Conservation (phyloP, 73 alveolate genomes). For the Paramecium primaurelia region DNA sequence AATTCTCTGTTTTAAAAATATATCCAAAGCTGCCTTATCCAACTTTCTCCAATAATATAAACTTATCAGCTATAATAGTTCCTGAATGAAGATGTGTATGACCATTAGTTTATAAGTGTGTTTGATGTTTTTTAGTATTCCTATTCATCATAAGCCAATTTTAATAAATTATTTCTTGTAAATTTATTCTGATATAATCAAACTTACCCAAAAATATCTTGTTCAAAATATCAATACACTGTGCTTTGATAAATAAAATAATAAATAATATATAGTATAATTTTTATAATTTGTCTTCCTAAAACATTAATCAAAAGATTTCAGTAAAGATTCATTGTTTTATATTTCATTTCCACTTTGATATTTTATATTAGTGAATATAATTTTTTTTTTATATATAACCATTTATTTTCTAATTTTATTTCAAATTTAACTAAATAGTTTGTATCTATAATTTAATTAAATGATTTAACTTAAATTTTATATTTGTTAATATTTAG, state of each 20-base stretch:
- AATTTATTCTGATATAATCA: neutral
- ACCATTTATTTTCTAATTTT: too few species aligned
- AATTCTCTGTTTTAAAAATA: constrained; percentile 46
- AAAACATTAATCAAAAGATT: neutral
- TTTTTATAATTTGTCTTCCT: neutral
- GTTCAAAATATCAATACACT: neutral
- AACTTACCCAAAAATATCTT: neutral
- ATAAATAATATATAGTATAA: neutral
- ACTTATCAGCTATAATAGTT: constrained; percentile 35
- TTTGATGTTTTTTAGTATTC: neutral
- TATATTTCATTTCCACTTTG: neutral
- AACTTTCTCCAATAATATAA: constrained; percentile 47
- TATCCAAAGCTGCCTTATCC: constrained; percentile 61
- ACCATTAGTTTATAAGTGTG: neutral
- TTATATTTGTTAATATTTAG: too few species aligned
- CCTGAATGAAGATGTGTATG: neutral
- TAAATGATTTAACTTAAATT: neutral
- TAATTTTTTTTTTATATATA: too few species aligned
- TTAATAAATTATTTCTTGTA: neutral
- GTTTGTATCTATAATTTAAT: neutral
- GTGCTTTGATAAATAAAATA: neutral
- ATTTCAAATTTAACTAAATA: too few species aligned
- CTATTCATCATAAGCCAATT: neutral
- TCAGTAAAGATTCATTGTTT: neutral
- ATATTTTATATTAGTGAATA: neutral